phyloP scores from a whole-genome alignment of 306 rosid species.

The Quillaja saponaria region DNA sequence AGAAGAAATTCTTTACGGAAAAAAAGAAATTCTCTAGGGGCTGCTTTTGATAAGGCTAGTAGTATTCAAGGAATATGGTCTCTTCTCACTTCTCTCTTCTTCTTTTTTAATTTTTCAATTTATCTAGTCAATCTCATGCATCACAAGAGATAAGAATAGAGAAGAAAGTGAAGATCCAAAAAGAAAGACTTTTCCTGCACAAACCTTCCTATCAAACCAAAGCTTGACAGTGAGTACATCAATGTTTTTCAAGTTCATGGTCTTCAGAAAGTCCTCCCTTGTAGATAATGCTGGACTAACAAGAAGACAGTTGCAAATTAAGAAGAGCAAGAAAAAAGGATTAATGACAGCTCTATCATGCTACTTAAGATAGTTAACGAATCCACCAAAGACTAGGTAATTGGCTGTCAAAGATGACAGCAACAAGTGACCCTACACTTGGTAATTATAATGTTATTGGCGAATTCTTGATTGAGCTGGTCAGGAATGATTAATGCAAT shows the following conservation, averaged over 20 bases:
- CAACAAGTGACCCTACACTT: neutral
- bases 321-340: slow-evolving; percentile 26
- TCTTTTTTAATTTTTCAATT: too few relatives aligned
- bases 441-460: neutral
- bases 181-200: slow-evolving; percentile 14
- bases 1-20: too few relatives aligned
- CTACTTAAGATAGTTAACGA: too few relatives aligned
- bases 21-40: too few relatives aligned
- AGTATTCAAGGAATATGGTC: too few relatives aligned
- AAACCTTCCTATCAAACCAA: slow-evolving; percentile 52
- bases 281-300: slow-evolving; percentile 53
- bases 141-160: neutral
- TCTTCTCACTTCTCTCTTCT: too few relatives aligned
- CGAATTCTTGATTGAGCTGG: too few relatives aligned
- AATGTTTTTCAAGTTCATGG: slow-evolving; percentile 49
- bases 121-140: too few relatives aligned
- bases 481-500: neutral
- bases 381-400: too few relatives aligned
- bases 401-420: neutral
- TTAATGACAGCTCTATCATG: neutral
- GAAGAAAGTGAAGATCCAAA: neutral
- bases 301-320: slow-evolving; percentile 30
- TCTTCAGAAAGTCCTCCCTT: slow-evolving; percentile 61
- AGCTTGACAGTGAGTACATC: slow-evolving; percentile 56
- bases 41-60: too few relatives aligned